These are phyloP conservation scores for Boletus tylopilopsis DNA, from an alignment of 768 basidiomycete genomes.

Conservation along the genomic window DNA sequence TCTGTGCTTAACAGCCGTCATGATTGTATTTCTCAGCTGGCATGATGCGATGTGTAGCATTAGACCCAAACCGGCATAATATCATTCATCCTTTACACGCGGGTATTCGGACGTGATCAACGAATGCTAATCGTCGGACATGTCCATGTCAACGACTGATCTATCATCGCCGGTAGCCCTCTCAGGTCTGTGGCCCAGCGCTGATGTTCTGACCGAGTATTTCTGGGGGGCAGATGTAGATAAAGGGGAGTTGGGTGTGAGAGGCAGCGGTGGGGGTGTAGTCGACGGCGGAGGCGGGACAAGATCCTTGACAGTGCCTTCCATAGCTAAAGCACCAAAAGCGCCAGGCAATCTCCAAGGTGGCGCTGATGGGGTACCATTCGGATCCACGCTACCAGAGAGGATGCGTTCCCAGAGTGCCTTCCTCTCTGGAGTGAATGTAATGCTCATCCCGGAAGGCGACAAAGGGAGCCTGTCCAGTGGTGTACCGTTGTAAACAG, in stretches of 20 bases:
- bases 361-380: not conserved
- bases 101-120: not conserved
- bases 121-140: conserved; percentile 21
- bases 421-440: conserved; percentile 35
- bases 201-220: not conserved
- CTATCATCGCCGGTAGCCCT: conserved; percentile 6
- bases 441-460: conserved; percentile 27
- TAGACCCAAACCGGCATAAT: conserved; percentile 13
- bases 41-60: conserved; percentile 24
- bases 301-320: conserved; percentile 10
- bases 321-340: conserved; percentile 8
- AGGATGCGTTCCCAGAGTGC: conserved; percentile 40
- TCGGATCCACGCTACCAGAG: conserved; percentile 7
- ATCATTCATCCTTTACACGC: not conserved
- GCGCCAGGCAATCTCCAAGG: conserved; percentile 25
- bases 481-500: conserved; percentile 42
- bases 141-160: conserved; percentile 23
- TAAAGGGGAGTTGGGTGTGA: conserved; percentile 10
- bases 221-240: not conserved
- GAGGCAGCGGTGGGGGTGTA: conserved; percentile 33
- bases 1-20: conserved; percentile 2
- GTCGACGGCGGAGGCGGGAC: conserved; percentile 33
- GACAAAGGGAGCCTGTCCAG: conserved; percentile 31
- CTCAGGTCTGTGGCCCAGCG: not conserved
- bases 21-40: conserved; percentile 23